These are phyloP conservation scores for Hydnomerulius pinastri DNA, from an alignment of 768 basidiomycete species.

Conservation along the genomic window DNA sequence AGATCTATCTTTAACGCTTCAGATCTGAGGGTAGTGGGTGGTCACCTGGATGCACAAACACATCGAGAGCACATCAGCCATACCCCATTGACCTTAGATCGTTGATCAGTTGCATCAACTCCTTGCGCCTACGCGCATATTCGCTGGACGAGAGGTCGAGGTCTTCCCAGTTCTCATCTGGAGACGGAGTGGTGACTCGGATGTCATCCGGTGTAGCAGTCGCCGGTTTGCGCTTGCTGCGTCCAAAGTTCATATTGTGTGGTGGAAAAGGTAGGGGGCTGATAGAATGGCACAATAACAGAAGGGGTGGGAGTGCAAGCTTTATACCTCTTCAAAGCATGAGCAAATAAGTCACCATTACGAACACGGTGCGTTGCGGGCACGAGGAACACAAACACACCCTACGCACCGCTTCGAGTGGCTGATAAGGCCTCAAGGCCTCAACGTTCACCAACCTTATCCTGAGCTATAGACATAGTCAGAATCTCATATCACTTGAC, in stretches of 20 bases:
- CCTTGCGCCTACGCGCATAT: constrained; percentile 42
- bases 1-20: constrained; percentile 45
- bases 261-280: too few species aligned
- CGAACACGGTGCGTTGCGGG: background rate
- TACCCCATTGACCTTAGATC: constrained; percentile 45
- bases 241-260: constrained; percentile 1
- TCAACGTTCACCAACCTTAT: too few species aligned
- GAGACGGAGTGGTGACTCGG: constrained; percentile 4
- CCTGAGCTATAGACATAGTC: too few species aligned
- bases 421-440: too few species aligned
- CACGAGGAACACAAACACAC: background rate
- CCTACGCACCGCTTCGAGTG: background rate
- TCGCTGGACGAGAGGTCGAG: constrained; percentile 32
- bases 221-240: background rate
- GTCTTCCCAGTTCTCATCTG: constrained; percentile 14
- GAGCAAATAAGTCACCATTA: background rate
- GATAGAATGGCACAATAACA: background rate
- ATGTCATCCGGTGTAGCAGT: constrained; percentile 1
- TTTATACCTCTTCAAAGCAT: background rate
- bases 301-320: background rate
- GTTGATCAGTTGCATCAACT: constrained; percentile 40
- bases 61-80: constrained; percentile 1
- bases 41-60: background rate
- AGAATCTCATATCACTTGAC: too few species aligned
- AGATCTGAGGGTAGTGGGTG: constrained; percentile 6